A percentile compares a stretch with the other conserved stretches of the same genome.
Evolutionary conservation across 73 alveolate species (phyloP).

Genomic region (Urostyla sp.): DNA sequence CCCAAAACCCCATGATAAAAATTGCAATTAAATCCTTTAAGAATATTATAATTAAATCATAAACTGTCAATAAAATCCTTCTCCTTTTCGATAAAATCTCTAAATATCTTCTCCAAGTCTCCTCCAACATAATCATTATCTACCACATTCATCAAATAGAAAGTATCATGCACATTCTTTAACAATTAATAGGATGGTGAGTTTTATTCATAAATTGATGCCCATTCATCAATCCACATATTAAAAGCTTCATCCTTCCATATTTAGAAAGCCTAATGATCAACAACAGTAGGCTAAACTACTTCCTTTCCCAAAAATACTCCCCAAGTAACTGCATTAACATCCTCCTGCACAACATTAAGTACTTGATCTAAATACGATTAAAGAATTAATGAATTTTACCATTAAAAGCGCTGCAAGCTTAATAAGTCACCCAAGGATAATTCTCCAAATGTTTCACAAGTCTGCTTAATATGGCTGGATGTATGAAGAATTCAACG

Average conservation of each 20-base stretch:
- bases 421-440: slow-evolving; percentile 67
- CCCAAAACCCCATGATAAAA: too few species aligned
- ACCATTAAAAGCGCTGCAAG: slow-evolving; percentile 53
- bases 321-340: slow-evolving; percentile 87
- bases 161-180: slow-evolving; percentile 22
- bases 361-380: too few species aligned
- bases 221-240: slow-evolving; percentile 68
- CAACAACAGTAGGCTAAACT: slow-evolving; percentile 79
- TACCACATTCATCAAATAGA: slow-evolving; percentile 70
- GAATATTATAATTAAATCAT: background rate
- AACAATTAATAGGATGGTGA: slow-evolving; percentile 43
- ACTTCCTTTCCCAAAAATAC: slow-evolving; percentile 72
- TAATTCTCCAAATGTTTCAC: slow-evolving; percentile 31
- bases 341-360: slow-evolving; percentile 62
- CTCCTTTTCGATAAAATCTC: slow-evolving; percentile 41
- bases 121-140: slow-evolving; percentile 73
- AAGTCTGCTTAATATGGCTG: slow-evolving; percentile 21
- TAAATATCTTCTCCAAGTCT: slow-evolving; percentile 44
- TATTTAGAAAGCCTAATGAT: slow-evolving; percentile 63
- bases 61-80: slow-evolving; percentile 16
- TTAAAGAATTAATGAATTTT: too few species aligned
- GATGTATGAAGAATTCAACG: slow-evolving; percentile 74
- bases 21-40: too few species aligned
- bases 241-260: slow-evolving; percentile 81
- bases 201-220: slow-evolving; percentile 57